Percentiles rank a stretch among this genome's conserved stretches.
These are phyloP conservation scores for Fusarium caatingaense DNA, from an alignment of 2,329 filamentous ascomycete species.

Conservation along the genomic window DNA sequence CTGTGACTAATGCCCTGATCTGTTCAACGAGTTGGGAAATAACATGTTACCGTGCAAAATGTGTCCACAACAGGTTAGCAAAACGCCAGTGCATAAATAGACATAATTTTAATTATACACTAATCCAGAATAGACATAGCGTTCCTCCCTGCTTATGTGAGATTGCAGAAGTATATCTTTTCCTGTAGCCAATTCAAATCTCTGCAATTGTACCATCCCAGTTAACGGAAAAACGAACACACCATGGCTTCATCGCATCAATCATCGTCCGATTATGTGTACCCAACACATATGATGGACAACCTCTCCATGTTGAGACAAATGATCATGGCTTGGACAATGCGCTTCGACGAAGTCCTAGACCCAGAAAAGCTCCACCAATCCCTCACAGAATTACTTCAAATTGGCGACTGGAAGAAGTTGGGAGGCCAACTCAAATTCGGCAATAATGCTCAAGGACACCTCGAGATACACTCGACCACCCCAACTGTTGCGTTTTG, in stretches of 20 bases:
- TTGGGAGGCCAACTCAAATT: not conserved
- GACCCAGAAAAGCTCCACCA: not conserved
- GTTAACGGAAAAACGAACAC: fast-evolving
- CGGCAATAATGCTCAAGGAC: not conserved
- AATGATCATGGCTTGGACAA: not conserved
- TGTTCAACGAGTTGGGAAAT: too few species aligned
- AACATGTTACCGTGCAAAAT: too few species aligned
- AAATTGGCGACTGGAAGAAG: not conserved
- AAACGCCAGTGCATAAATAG: fast-evolving
- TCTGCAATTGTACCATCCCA: fast-evolving
- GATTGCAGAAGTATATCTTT: fast-evolving
- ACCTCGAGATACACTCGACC: not conserved
- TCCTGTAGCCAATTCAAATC: not conserved
- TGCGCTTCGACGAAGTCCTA: not conserved
- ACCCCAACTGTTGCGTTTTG: not conserved
- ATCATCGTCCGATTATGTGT: fast-evolving
- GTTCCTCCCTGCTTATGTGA: fast-evolving
- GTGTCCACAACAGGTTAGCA: fast-evolving
- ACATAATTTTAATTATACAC: not conserved
- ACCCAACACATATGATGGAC: not conserved
- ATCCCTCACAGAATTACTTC: not conserved
- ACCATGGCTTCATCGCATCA: fast-evolving
- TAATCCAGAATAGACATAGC: not conserved
- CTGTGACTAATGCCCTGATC: too few species aligned
- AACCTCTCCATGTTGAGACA: not conserved